phyloP scores from a whole-genome alignment of 1,139 yeast genomes.

The Magnusiomyces fungicola region DNA sequence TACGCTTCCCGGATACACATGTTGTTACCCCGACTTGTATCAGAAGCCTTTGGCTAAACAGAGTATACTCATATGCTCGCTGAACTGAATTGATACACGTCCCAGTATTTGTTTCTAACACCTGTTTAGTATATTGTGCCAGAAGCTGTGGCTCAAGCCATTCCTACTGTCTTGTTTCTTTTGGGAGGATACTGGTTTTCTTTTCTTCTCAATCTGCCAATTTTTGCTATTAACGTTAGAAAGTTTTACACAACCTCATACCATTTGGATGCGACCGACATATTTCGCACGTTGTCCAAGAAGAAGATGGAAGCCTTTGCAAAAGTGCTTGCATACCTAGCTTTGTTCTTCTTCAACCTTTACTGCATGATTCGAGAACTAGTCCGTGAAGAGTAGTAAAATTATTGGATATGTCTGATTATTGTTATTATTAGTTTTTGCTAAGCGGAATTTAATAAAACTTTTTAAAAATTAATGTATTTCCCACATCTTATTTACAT shows the following conservation, averaged over 20 bases:
- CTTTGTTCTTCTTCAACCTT: constrained; percentile 90
- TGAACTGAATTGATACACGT: no score
- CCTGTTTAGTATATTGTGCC: constrained; percentile 61
- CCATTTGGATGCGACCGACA: constrained; percentile 94
- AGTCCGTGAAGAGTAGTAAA: constrained; percentile 52
- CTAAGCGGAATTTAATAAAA: background rate
- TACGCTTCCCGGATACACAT: background rate
- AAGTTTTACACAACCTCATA: constrained; percentile 52
- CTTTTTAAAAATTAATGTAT: background rate
- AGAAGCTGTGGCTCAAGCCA: constrained; percentile 79
- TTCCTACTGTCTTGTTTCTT: constrained; percentile 62
- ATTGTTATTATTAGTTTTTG: no score
- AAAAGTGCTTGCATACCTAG: constrained; percentile 84
- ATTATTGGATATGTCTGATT: no score
- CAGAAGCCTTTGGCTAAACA: no score
- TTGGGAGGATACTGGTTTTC: constrained; percentile 92
- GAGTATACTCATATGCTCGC: no score
- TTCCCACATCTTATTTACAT: no score
- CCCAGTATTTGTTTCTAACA: no score
- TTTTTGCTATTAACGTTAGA: constrained; percentile 73
- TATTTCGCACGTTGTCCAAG: constrained; percentile 85
- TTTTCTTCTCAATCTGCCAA: constrained; percentile 77
- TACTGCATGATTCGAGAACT: constrained; percentile 96
- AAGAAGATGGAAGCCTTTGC: constrained; percentile 89
- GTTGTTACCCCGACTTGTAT: background rate